Conservation (phyloP, 176 grass and related monocot genomes). For the Cenchrus americanus region DNA sequence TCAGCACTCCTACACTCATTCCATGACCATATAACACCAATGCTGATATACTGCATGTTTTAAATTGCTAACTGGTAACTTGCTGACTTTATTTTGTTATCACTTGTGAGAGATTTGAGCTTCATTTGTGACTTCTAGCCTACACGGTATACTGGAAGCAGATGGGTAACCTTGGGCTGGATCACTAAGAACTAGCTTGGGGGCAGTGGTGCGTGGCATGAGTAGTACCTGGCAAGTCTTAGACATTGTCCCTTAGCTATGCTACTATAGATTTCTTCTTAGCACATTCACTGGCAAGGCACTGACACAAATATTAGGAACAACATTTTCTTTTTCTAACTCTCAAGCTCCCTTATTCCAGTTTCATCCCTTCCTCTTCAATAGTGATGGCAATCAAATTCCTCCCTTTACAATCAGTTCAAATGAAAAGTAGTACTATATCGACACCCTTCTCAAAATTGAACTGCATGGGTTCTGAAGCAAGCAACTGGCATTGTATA, state of each 20-base stretch:
- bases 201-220: background rate
- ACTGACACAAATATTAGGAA: background rate
- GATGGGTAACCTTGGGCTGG: no score
- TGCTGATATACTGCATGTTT: background rate
- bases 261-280: background rate
- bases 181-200: background rate
- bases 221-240: background rate
- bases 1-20: background rate
- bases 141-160: background rate
- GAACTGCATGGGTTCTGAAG: background rate
- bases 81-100: background rate
- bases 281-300: background rate
- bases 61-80: background rate
- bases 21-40: background rate
- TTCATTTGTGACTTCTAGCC: background rate
- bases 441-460: conserved; percentile 10
- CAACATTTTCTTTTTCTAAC: background rate
- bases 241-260: background rate
- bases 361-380: background rate
- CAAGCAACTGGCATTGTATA: background rate
- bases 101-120: background rate
- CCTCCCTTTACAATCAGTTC: background rate
- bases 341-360: background rate
- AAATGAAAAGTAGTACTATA: background rate
- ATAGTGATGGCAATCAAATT: background rate